Evolutionary conservation across 2,329 filamentous ascomycete genomes (phyloP).

Genomic region (Paraphaeosphaeria minitans): DNA sequence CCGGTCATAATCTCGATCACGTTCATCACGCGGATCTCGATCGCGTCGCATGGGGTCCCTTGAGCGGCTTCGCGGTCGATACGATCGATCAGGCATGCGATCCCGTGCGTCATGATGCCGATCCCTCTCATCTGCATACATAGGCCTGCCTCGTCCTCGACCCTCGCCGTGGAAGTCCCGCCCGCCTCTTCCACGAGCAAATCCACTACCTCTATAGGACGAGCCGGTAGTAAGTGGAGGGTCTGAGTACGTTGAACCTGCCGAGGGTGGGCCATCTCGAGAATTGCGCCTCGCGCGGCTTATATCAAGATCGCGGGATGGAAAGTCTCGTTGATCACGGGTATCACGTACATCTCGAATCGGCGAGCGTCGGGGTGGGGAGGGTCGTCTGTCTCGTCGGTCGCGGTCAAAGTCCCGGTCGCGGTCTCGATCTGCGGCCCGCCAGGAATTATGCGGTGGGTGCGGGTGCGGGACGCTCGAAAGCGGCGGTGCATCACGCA

Average conservation of each 20-base stretch:
- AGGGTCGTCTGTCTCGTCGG: conserved; percentile 65
- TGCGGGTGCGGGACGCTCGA: conserved; percentile 31
- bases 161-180: conserved; percentile 33
- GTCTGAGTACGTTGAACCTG: conserved; percentile 73
- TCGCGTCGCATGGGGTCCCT: conserved; percentile 64
- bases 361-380: conserved; percentile 69
- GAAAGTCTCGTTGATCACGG: conserved; percentile 66
- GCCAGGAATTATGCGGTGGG: conserved; percentile 60
- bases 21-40: conserved; percentile 48
- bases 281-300: conserved; percentile 71
- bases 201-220: conserved; percentile 60
- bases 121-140: conserved; percentile 56
- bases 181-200: conserved; percentile 57
- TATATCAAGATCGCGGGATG: conserved; percentile 67
- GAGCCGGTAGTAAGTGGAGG: conserved; percentile 62
- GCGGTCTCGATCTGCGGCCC: conserved; percentile 57
- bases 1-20: conserved; percentile 46
- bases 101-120: conserved; percentile 50
- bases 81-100: conserved; percentile 51
- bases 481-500: conserved; percentile 63
- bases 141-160: conserved; percentile 52
- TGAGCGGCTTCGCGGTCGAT: conserved; percentile 67
- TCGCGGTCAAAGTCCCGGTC: conserved; percentile 61
- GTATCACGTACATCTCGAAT: conserved; percentile 60
- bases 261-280: conserved; percentile 73